A percentile compares a stretch with the other conserved stretches of the same genome.
Conservation (phyloP, 1,139 yeast species). For the Pichia sp. region DNA sequence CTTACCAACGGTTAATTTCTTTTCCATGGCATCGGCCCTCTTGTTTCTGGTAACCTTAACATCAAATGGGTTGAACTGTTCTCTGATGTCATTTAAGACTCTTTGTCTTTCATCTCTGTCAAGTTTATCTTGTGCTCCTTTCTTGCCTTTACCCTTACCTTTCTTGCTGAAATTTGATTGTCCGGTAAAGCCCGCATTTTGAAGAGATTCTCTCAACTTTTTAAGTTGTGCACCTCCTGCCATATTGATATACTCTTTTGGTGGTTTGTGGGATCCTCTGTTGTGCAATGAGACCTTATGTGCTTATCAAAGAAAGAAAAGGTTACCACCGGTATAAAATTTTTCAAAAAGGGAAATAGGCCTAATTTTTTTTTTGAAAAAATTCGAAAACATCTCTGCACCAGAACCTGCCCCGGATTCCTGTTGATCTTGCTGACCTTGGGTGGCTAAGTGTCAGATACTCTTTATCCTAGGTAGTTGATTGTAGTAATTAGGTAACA, state of each 20-base stretch:
- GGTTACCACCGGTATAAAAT: too few relatives aligned
- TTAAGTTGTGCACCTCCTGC: slow-evolving; percentile 85
- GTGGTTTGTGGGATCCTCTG: too few relatives aligned
- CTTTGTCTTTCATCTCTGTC: slow-evolving; percentile 65
- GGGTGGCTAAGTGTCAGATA: too few relatives aligned
- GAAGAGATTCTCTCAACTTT: slow-evolving; percentile 73
- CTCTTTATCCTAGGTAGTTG: background rate
- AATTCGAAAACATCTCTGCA: slow-evolving; percentile 14
- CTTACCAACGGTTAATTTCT: slow-evolving; percentile 61
- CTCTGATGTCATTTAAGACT: slow-evolving; percentile 62
- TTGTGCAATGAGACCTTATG: too few relatives aligned
- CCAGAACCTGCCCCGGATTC: background rate
- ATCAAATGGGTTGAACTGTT: slow-evolving; percentile 89
- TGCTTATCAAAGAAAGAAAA: too few relatives aligned
- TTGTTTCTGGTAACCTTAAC: slow-evolving; percentile 69
- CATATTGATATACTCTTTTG: slow-evolving; percentile 40
- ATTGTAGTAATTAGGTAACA: background rate
- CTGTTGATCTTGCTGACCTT: too few relatives aligned
- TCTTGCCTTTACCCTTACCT: slow-evolving; percentile 44
- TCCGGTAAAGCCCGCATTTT: slow-evolving; percentile 78
- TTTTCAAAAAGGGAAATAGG: slow-evolving; percentile 3
- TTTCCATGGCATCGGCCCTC: slow-evolving; percentile 56
- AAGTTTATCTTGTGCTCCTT: slow-evolving; percentile 56
- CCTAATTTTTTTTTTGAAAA: background rate
- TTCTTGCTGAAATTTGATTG: slow-evolving; percentile 65